Conservation (phyloP, 805 yeast species). For the Metschnikowia lochheadii region DNA sequence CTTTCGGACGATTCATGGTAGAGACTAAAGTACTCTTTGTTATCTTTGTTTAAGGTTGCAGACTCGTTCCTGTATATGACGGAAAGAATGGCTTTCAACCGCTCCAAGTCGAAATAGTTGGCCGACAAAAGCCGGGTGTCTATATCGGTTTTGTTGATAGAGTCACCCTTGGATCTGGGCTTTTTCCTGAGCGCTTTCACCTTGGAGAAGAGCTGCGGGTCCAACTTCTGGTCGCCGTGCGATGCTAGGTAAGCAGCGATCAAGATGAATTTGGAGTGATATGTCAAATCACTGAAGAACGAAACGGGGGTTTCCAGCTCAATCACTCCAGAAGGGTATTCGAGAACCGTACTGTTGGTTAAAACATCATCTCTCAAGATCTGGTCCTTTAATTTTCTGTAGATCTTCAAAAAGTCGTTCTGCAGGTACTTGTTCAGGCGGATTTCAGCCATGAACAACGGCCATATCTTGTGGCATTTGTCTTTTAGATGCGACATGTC, state of each 20-base stretch:
- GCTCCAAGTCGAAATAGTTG: slow-evolving; percentile 68
- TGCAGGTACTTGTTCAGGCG: slow-evolving; percentile 18
- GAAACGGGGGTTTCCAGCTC: slow-evolving; percentile 18
- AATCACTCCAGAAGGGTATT: slow-evolving; percentile 20
- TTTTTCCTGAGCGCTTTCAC: slow-evolving; percentile 36
- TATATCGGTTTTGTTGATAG: slow-evolving; percentile 38
- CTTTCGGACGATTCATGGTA: slow-evolving; percentile 33
- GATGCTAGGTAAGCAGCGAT: slow-evolving; percentile 84
- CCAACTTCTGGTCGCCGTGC: slow-evolving; percentile 64
- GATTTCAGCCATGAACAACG: slow-evolving; percentile 27
- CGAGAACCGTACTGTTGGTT: slow-evolving; percentile 27
- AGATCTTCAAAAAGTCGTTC: slow-evolving; percentile 32
- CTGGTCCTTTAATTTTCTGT: slow-evolving; percentile 27
- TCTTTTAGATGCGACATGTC: slow-evolving; percentile 35
- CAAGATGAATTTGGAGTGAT: slow-evolving; percentile 63
- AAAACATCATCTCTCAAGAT: slow-evolving; percentile 29
- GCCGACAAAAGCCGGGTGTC: slow-evolving; percentile 68
- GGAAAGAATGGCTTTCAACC: slow-evolving; percentile 74
- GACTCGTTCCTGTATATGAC: slow-evolving; percentile 54
- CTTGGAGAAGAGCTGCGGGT: slow-evolving; percentile 65
- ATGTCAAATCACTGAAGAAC: slow-evolving; percentile 46
- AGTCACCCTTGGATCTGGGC: slow-evolving; percentile 20
- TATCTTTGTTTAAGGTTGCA: slow-evolving; percentile 23
- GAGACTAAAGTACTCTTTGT: slow-evolving; percentile 19
- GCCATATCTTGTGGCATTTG: slow-evolving; percentile 32